These are phyloP conservation scores for Cenococcum geophilum DNA, from an alignment of 495 filamentous ascomycete genomes.

Conservation along the genomic window DNA sequence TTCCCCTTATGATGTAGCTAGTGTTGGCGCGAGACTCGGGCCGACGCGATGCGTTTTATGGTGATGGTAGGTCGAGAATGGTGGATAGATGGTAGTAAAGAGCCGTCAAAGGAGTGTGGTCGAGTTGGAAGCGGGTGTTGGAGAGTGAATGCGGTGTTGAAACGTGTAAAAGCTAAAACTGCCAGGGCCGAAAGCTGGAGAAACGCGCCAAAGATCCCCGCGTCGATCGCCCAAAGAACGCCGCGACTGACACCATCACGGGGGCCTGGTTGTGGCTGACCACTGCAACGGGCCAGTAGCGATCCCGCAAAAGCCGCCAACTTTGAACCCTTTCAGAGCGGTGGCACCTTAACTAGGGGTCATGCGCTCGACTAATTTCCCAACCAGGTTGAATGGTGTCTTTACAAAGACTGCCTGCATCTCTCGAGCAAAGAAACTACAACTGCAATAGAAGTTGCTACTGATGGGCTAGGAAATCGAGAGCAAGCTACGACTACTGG, in stretches of 20 bases:
- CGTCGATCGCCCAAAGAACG: not conserved
- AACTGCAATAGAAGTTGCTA: not conserved
- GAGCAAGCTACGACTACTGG: not conserved
- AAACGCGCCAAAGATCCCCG: not conserved
- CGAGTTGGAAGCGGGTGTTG: not conserved
- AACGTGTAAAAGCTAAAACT: not conserved
- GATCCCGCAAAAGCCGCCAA: not conserved
- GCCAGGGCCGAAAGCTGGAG: conserved; percentile 1
- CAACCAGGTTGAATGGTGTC: not conserved
- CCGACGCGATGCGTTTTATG: not conserved
- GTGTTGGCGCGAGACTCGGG: not conserved
- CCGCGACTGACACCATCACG: conserved; percentile 7
- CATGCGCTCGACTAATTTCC: not conserved
- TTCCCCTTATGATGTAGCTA: not conserved
- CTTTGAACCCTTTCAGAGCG: not conserved
- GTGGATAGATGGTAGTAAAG: not conserved
- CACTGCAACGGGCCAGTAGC: not conserved
- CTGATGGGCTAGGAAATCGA: not conserved
- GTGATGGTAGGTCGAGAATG: not conserved
- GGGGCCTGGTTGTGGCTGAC: not conserved
- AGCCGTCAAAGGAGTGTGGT: conserved; percentile 12
- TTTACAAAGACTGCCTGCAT: not conserved
- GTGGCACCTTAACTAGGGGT: not conserved
- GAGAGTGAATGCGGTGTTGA: not conserved
- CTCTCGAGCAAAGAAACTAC: not conserved